Conservation (phyloP, 768 basidiomycete species). For the Psilocybe cubensis region DNA sequence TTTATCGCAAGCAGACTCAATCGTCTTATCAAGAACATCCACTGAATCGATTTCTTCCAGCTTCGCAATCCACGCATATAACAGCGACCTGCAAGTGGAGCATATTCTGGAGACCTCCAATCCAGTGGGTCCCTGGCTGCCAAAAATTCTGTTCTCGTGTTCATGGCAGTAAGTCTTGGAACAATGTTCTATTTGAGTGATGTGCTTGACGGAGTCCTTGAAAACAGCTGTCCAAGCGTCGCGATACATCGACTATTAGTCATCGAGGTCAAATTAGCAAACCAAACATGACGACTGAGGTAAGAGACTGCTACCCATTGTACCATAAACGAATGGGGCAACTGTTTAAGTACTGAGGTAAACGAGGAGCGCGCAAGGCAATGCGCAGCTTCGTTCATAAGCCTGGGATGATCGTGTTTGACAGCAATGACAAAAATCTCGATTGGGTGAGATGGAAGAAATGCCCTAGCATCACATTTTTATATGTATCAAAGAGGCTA, state of each 20-base stretch:
- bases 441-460: slow-evolving; percentile 9
- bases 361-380: neutral
- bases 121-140: neutral
- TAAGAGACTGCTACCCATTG: neutral
- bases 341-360: neutral
- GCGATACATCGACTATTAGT: neutral
- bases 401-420: slow-evolving; percentile 15
- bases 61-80: neutral
- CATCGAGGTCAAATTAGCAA: neutral
- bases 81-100: neutral
- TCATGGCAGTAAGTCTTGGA: neutral
- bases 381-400: slow-evolving; percentile 3
- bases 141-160: neutral
- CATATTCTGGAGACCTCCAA: neutral
- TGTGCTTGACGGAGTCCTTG: neutral
- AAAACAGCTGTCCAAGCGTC: slow-evolving; percentile 3
- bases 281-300: neutral
- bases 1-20: neutral
- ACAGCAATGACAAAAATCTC: slow-evolving; percentile 17
- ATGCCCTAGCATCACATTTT: neutral
- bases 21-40: neutral
- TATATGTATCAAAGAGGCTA: neutral
- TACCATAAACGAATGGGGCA: neutral
- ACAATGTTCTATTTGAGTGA: neutral
- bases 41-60: neutral